Conservation (phyloP, 2,329 filamentous ascomycete genomes). For the Calonectria multiphialidica region DNA sequence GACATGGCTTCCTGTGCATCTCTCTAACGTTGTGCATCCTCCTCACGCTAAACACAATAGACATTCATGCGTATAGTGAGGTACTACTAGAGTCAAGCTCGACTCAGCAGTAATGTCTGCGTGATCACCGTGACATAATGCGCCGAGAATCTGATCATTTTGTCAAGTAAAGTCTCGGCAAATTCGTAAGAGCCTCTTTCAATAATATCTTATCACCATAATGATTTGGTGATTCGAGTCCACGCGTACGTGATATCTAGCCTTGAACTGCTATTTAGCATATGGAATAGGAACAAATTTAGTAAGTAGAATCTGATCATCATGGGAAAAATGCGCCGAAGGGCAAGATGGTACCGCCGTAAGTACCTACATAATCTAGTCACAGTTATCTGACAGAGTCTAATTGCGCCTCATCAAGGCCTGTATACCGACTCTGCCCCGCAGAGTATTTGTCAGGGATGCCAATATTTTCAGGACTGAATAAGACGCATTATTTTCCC, state of each 20-base stretch:
- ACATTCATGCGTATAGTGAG: too few relatives aligned
- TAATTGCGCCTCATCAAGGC: not conserved
- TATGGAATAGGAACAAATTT: too few relatives aligned
- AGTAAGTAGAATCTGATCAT: not conserved
- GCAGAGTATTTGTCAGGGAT: not conserved
- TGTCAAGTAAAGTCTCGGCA: not conserved
- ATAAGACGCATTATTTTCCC: too few relatives aligned
- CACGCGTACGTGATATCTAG: not conserved
- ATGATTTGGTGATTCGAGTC: not conserved
- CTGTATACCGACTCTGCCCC: not conserved
- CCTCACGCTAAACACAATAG: too few relatives aligned
- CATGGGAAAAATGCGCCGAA: not conserved
- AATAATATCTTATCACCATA: too few relatives aligned
- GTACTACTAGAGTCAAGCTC: too few relatives aligned
- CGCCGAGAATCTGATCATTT: too few relatives aligned
- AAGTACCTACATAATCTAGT: not conserved
- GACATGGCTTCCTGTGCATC: too few relatives aligned
- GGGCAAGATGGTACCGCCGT: not conserved
- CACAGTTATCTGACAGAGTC: not conserved
- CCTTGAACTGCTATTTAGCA: too few relatives aligned
- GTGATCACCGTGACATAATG: not conserved
- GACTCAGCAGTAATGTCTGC: too few relatives aligned
- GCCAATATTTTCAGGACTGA: not conserved
- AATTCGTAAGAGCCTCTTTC: too few relatives aligned
- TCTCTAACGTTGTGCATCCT: too few relatives aligned